Evolutionary conservation across 2,329 filamentous ascomycete species (phyloP), one percentile per base, ranked within the genome.

Genomic region (Colletotrichum theobromicola): DNA sequence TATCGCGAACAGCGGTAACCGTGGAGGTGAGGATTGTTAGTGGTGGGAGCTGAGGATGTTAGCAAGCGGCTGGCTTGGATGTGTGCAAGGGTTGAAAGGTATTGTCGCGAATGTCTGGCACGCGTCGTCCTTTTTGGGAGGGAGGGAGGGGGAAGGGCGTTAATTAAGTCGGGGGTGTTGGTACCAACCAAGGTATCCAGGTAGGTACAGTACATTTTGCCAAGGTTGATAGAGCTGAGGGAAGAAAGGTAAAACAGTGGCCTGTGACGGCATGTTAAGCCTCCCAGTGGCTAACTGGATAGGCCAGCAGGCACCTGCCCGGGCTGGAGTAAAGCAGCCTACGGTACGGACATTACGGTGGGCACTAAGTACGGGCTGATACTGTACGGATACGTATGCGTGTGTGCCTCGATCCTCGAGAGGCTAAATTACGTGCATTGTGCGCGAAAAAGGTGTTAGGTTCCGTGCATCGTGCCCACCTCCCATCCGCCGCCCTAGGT

Each of bases 41-140:
- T 67, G 42, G 68, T 72, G 62, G 62, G 62, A 74, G 68, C 26
- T 67, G 72, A 67, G 46, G 57, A 63, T 63, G 57, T 62, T n/a
- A 34, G 62, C 24, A 34, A 42, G 62, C 53, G 61, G 26, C 57
- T 60, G 72, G 53, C n/a, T 50, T 50, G 42, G 42, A 21, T 53
- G 57, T 69, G 72, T 72, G 58, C 69, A 72, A 72, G 72, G 72
- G 63, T 72, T 72, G 63, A 72, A 6, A 50, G 46, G 72, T 58
- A 46, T 21, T 57, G 57, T 72, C 72, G 72, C 72, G 72, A 72
- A 67, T 62, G 62, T 72, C 68, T 71, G 62, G 69, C 66, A 68
- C 72, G 72, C 72, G 72, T 75, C 72, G 69, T 37, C 64, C 66
- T 60, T 72, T 75, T 60, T 24, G 18, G 69, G 62, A 67, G 63